Evolutionary conservation across 805 yeast genomes (phyloP).

Genomic region (Candida coleopterorum): DNA sequence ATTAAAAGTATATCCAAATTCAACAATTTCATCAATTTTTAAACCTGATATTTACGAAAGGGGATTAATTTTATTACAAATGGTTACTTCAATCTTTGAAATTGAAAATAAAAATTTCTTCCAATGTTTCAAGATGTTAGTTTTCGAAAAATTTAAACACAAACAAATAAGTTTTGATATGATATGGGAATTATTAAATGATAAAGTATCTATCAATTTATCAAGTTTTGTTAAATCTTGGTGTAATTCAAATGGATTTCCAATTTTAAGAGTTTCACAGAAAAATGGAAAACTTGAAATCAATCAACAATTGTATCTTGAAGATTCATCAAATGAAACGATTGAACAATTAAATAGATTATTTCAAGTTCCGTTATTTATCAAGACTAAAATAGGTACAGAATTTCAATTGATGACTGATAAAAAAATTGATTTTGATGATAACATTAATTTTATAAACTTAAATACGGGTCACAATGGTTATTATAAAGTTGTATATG

Average conservation of each 20-base stretch:
- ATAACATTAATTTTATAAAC: conserved; percentile 22
- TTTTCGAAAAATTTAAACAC: conserved; percentile 29
- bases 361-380: conserved; percentile 56
- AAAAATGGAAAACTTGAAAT: conserved; percentile 14
- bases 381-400: conserved; percentile 24
- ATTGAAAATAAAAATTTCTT: conserved; percentile 9
- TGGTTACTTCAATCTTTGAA: conserved; percentile 29
- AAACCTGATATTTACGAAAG: conserved; percentile 50
- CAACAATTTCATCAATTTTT: conserved; percentile 42
- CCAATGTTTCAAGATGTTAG: conserved; percentile 23
- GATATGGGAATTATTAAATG: conserved; percentile 45
- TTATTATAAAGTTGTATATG: conserved; percentile 47
- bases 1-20: conserved; percentile 17
- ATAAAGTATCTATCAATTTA: conserved; percentile 38
- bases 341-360: conserved; percentile 51
- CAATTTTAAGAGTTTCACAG: conserved; percentile 32
- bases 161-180: conserved; percentile 45
- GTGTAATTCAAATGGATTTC: conserved; percentile 57
- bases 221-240: conserved; percentile 53
- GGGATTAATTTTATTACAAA: conserved; percentile 52
- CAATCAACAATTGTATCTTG: conserved; percentile 35
- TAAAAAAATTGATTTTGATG: conserved; percentile 29
- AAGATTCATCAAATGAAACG: conserved; percentile 16
- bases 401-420: conserved; percentile 39
- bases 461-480: conserved; percentile 45